These are phyloP conservation scores for Wickerhamomyces rabaulensis DNA, from an alignment of 805 yeast genomes.

Conservation along the genomic window DNA sequence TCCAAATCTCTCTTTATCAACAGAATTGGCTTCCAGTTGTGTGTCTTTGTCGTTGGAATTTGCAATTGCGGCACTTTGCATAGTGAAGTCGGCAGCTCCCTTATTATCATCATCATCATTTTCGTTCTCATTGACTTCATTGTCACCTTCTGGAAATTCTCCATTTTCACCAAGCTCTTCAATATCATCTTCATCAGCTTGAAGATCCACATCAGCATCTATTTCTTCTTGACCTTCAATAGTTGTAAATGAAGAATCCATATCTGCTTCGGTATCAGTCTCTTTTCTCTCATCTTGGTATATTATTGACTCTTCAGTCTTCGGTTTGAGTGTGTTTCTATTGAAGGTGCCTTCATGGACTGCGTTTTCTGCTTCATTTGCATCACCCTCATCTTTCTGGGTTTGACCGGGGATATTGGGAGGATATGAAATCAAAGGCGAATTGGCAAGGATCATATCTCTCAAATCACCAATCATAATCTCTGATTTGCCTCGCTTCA, in stretches of 20 bases:
- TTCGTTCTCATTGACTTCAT: too few species aligned
- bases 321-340: conserved; percentile 2
- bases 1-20: neutral
- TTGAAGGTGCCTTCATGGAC: neutral
- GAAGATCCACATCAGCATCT: neutral
- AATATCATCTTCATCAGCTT: neutral
- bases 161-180: neutral
- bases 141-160: neutral
- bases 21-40: neutral
- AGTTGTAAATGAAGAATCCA: neutral
- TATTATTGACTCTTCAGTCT: neutral
- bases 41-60: neutral
- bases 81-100: neutral
- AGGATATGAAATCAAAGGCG: conserved; percentile 1
- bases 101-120: neutral
- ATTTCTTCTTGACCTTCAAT: neutral
- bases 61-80: too few species aligned
- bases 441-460: conserved; percentile 9
- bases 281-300: neutral
- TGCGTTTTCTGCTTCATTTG: neutral
- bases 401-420: too few species aligned
- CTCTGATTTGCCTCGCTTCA: conserved; percentile 8
- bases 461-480: conserved; percentile 8
- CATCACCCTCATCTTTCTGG: neutral
- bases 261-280: neutral